Percentiles rank a stretch among this genome's conserved stretches.
phyloP scores from a whole-genome alignment of 257 asterid species.

The Henckelia pumila region DNA sequence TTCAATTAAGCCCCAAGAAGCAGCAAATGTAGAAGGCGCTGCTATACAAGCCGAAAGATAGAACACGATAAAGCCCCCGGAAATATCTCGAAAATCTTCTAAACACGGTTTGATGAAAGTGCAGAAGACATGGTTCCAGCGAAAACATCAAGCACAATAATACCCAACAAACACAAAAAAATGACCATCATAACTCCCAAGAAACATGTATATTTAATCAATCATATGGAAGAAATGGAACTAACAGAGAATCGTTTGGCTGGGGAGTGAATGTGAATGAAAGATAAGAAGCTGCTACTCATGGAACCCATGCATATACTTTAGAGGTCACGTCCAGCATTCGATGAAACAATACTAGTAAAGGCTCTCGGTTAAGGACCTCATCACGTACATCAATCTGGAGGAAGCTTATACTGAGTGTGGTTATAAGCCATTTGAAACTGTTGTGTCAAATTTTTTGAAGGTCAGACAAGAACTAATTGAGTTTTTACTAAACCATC shows the following conservation, averaged over 20 bases:
- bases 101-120: neutral
- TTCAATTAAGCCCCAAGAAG: neutral
- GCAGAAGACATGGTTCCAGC: neutral
- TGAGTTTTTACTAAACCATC: neutral
- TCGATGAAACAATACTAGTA: neutral
- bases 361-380: neutral
- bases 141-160: neutral
- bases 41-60: neutral
- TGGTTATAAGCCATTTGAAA: constrained; percentile 10
- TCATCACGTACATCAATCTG: neutral
- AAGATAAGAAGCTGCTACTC: neutral
- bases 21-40: neutral
- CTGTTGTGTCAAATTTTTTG: constrained; percentile 3
- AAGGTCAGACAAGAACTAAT: constrained; percentile 4
- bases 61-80: neutral
- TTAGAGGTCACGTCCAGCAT: constrained; percentile 7
- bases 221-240: neutral
- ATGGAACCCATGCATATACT: constrained; percentile 1
- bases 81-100: neutral
- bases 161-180: neutral
- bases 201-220: neutral
- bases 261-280: constrained; percentile 1
- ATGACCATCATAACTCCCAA: neutral
- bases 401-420: neutral
- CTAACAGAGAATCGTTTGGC: neutral